Percentiles rank a stretch among this genome's conserved stretches.
Evolutionary conservation across 805 yeast species (phyloP).

Genomic region (Osmozyma mogii): DNA sequence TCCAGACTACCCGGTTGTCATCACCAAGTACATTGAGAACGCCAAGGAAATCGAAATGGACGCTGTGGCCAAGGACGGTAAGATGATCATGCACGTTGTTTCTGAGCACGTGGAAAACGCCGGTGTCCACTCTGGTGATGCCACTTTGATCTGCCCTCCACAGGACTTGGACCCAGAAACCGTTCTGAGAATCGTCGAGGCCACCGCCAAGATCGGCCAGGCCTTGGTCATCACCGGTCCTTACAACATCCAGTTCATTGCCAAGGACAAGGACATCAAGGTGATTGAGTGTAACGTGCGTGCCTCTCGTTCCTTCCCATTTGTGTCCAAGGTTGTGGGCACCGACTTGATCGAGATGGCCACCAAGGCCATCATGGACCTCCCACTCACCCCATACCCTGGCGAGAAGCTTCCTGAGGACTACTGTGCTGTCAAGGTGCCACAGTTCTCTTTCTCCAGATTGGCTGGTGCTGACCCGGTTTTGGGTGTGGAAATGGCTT

Average conservation of each 20-base stretch:
- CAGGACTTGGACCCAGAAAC: slow-evolving; percentile 92
- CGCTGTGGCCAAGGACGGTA: slow-evolving; percentile 94
- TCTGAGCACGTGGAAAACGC: slow-evolving; percentile 99
- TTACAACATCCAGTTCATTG: slow-evolving; percentile 93
- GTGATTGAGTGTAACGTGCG: slow-evolving; percentile 98
- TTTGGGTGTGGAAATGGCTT: slow-evolving; percentile 98
- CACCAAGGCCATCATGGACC: slow-evolving; percentile 86
- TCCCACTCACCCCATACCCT: slow-evolving; percentile 86
- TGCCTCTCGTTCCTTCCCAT: slow-evolving; percentile 99
- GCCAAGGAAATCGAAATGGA: slow-evolving; percentile 99
- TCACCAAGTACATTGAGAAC: slow-evolving; percentile 91
- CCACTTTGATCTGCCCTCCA: slow-evolving; percentile 94
- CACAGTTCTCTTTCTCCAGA: slow-evolving; percentile 95
- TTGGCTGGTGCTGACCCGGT: slow-evolving; percentile 97
- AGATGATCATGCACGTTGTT: slow-evolving; percentile 92
- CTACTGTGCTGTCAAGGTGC: slow-evolving; percentile 93
- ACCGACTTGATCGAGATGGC: slow-evolving; percentile 96
- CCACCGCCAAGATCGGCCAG: slow-evolving; percentile 91
- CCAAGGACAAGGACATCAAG: slow-evolving; percentile 91
- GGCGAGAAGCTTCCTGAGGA: slow-evolving; percentile 82
- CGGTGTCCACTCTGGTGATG: slow-evolving; percentile 99
- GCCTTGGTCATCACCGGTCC: slow-evolving; percentile 97
- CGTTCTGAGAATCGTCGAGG: slow-evolving; percentile 82
- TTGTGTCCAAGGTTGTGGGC: slow-evolving; percentile 94
- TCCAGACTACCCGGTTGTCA: slow-evolving; percentile 95